Base-by-base conservation (phyloP, 2,329 filamentous ascomycete genomes). In the Ophiostoma fasciatum region DNA sequence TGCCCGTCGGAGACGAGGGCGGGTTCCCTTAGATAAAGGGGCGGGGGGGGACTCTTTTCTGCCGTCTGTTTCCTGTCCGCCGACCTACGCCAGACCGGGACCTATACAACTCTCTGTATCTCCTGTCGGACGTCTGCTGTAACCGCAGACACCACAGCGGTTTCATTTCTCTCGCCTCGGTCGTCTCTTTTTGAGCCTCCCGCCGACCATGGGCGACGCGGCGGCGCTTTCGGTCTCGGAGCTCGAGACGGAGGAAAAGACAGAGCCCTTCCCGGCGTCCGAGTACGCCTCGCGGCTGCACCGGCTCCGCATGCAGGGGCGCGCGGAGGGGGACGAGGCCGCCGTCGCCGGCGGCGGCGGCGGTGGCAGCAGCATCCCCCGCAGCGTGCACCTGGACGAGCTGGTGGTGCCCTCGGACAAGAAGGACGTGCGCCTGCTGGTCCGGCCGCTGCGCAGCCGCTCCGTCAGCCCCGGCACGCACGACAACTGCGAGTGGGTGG, bases 401-500 rank as follows among this genome's bases (percentile, higher is more conserved):
- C 55, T 74, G 12, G 46, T 54, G 14, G 53, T 58, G 11, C 54
- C 55, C n/a, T 42, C 47, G 13, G 53, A 71, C 51, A 60, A 60
- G 45, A 60, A 60, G 45, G 68, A 67, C 46, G 68, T 74, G 44
- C 67, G 70, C 37, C 68, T 74, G 37, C 55, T 74, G 30, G 61
- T 74, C 38, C 60, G 70, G 32, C 69, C 68, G 29, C 55, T 73
- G 36, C 59, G 58, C 44, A 60, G 62, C 37, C 68, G 68, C 33
- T 66, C 68, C 18, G 66, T 73, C 33, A 71, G 66, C 43, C 68
- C 68, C 17, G 67, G 63, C 19, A 67, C 58, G 29, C 45, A 46
- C 49, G 64, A 71, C 33, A 72, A 65, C 51, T 68, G 66, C 49
- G 63, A 66, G 48, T 73, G 68, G 66, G 54, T 74, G 13, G 65